These are phyloP conservation scores for Crithidia bombi DNA, from an alignment of 208 protist species.

Conservation along the genomic window DNA sequence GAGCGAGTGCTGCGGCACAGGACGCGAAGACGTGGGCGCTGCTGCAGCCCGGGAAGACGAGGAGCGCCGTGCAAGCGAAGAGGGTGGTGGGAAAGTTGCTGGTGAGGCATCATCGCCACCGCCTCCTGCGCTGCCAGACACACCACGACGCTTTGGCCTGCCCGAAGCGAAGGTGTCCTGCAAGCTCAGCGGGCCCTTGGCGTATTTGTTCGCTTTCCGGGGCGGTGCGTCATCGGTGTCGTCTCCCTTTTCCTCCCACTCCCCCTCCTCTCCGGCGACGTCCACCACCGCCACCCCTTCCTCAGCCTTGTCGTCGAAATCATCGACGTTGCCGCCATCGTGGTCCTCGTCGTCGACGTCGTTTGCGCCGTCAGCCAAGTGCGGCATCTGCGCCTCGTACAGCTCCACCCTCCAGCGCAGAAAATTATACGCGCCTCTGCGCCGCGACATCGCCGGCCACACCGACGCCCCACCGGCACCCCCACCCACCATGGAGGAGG, in stretches of 20 bases:
- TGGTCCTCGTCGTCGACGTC: neutral
- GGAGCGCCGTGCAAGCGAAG: neutral
- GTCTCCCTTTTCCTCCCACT: neutral
- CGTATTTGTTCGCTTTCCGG: neutral
- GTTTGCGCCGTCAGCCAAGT: neutral
- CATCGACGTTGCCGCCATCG: neutral
- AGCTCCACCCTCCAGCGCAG: conserved; percentile 79
- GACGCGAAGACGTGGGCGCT: neutral
- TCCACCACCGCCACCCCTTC: neutral
- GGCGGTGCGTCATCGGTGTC: no score
- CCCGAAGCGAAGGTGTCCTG: neutral
- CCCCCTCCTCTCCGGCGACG: neutral
- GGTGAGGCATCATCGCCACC: neutral
- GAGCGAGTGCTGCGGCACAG: conserved; percentile 6
- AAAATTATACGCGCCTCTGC: conserved; percentile 71
- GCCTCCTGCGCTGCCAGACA: neutral
- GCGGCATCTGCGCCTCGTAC: conserved; percentile 50
- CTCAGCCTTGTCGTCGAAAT: neutral
- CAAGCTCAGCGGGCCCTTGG: conserved; percentile 20
- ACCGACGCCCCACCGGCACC: conserved; percentile 15
- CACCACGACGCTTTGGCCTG: conserved; percentile 1
- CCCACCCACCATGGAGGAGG: neutral
- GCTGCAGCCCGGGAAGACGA: neutral
- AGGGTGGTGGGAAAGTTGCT: neutral
- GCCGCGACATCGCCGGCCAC: conserved; percentile 40